Percentiles rank a stretch among this genome's conserved stretches.
These are phyloP conservation scores for Zhuliangozyma blackwelliae DNA, from an alignment of 1,139 yeast genomes.

Conservation along the genomic window DNA sequence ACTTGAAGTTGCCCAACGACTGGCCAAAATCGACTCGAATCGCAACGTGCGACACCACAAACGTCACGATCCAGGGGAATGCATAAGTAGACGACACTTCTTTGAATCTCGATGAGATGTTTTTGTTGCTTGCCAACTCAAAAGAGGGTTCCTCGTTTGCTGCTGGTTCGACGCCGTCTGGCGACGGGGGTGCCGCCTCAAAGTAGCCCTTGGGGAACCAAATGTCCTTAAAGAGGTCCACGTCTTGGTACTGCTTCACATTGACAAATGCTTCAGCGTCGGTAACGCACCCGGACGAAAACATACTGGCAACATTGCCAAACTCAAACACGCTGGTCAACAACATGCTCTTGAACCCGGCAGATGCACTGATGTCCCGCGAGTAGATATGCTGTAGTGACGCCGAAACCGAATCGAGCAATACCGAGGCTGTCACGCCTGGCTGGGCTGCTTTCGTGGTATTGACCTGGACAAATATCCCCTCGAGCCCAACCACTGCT, in stretches of 20 bases:
- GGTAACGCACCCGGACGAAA: constrained; percentile 52
- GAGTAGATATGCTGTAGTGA: constrained; percentile 88
- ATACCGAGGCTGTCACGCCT: constrained; percentile 35
- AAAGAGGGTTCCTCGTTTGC: constrained; percentile 8
- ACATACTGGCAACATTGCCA: constrained; percentile 31
- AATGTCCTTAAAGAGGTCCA: constrained; percentile 76
- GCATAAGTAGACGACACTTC: constrained; percentile 64
- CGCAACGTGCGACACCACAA: constrained; percentile 49
- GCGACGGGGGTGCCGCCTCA: no score
- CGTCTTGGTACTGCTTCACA: constrained; percentile 81
- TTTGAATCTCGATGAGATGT: constrained; percentile 49
- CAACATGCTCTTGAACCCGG: constrained; percentile 51
- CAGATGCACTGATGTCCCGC: constrained; percentile 78
- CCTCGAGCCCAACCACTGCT: constrained; percentile 71
- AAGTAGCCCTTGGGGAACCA: constrained; percentile 56
- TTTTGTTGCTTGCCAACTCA: constrained; percentile 29
- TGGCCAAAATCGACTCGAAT: constrained; percentile 77
- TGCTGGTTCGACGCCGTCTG: neutral
- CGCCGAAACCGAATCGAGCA: constrained; percentile 53
- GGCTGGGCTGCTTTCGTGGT: constrained; percentile 34
- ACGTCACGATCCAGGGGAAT: constrained; percentile 70
- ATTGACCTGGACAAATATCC: constrained; percentile 54
- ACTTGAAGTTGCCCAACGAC: constrained; percentile 63
- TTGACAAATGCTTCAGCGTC: constrained; percentile 64
- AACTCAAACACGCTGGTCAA: constrained; percentile 37